phyloP scores from a whole-genome alignment of 805 yeast species.

The Candida sphagnicola region DNA sequence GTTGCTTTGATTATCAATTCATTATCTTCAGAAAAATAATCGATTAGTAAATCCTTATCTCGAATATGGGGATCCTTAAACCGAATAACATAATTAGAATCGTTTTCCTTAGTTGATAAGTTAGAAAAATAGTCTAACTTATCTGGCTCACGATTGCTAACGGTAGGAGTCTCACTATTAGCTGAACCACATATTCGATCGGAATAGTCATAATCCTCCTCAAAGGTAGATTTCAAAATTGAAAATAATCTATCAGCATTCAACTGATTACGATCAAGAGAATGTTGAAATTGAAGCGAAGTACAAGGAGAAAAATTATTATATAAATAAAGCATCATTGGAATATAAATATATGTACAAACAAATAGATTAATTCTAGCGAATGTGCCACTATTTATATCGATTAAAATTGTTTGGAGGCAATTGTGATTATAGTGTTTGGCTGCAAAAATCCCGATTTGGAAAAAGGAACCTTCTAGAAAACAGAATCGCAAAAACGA shows the following conservation, averaged over 20 bases:
- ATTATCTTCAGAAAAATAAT: neutral
- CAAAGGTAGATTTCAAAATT: neutral
- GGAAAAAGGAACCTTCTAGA: too few relatives aligned
- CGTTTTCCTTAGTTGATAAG: neutral
- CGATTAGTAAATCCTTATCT: neutral
- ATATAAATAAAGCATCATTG: neutral
- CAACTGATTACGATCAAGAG: too few relatives aligned
- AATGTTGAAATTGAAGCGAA: too few relatives aligned
- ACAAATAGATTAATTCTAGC: neutral
- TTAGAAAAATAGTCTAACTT: neutral
- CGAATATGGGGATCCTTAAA: neutral
- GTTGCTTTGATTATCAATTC: neutral
- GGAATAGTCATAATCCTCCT: neutral
- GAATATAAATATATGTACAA: neutral
- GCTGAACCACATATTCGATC: neutral
- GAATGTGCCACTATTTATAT: neutral
- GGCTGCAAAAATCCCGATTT: too few relatives aligned
- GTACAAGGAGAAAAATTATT: neutral
- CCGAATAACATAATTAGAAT: neutral
- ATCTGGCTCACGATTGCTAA: neutral
- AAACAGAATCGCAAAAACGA: too few relatives aligned
- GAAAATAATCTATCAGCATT: too few relatives aligned
- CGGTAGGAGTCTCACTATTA: neutral
- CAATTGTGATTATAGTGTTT: too few relatives aligned
- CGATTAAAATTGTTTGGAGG: neutral